Conservation (phyloP, 78 protist species). For the Tieghemostelium lacteum region DNA sequence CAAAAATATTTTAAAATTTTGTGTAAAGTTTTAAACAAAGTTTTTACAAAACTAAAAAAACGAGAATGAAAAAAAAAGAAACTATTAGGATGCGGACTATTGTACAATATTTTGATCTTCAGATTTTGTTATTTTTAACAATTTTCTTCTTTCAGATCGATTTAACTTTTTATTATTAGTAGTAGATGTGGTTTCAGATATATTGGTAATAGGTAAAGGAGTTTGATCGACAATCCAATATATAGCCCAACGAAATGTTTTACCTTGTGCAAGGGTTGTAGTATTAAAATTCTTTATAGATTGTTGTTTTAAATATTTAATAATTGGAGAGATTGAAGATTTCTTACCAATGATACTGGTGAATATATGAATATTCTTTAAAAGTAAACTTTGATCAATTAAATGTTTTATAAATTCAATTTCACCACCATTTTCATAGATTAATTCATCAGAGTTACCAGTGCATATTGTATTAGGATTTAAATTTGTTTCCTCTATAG, state of each 20-base stretch:
- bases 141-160: no score
- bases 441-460: slow-evolving; percentile 22
- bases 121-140: no score
- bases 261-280: slow-evolving; percentile 63
- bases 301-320: background rate
- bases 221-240: no score
- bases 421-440: slow-evolving; percentile 57
- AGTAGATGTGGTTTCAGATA: no score
- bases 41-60: no score
- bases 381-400: slow-evolving; percentile 10
- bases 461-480: slow-evolving; percentile 43
- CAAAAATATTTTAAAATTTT: no score
- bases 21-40: no score
- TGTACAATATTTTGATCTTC: no score
- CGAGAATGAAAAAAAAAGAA: no score
- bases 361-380: background rate
- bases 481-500: background rate
- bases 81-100: no score
- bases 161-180: no score
- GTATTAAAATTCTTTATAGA: background rate
- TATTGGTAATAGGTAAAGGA: no score
- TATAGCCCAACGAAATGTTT: slow-evolving; percentile 65
- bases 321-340: background rate
- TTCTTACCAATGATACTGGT: slow-evolving; percentile 66
- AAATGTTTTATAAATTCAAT: slow-evolving; percentile 28